phyloP scores from a whole-genome alignment of 371 early-diverging fungal species.

The Mucor piriformis region DNA sequence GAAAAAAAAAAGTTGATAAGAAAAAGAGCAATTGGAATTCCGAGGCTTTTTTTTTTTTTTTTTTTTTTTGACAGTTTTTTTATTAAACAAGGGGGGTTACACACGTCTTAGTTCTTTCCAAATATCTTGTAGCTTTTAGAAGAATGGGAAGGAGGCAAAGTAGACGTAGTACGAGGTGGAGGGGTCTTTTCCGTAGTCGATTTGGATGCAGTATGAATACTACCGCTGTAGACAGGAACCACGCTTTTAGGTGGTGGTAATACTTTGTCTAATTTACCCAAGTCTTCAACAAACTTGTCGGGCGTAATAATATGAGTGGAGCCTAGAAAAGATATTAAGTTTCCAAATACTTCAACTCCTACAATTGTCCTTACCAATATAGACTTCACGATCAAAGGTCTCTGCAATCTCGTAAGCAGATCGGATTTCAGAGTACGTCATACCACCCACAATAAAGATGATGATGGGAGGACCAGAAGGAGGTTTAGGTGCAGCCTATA shows the following conservation, averaged over 20 bases:
- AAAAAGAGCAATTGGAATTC: too few species aligned
- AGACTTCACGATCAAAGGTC: conserved; percentile 73
- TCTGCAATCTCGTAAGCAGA: conserved; percentile 81
- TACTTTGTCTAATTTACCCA: conserved; percentile 42
- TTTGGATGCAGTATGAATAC: conserved; percentile 15
- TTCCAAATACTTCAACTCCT: not conserved
- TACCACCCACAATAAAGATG: conserved; percentile 91
- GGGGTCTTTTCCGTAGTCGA: not conserved
- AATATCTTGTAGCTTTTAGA: conserved; percentile 23
- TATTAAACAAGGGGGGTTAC: too few species aligned
- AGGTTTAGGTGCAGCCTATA: conserved; percentile 48
- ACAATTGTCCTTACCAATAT: conserved; percentile 66
- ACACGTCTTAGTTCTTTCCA: conserved; percentile 18
- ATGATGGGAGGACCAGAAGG: conserved; percentile 57
- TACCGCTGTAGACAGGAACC: conserved; percentile 43
- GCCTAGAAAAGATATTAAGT: conserved; percentile 55
- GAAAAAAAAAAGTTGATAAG: too few species aligned
- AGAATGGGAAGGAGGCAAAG: not conserved
- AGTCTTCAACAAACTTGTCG: conserved; percentile 68
- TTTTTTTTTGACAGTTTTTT: too few species aligned
- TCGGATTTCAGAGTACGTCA: conserved; percentile 92
- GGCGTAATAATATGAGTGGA: conserved; percentile 85
- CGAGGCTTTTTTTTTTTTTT: too few species aligned
- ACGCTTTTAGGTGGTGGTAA: conserved; percentile 26
- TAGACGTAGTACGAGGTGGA: conserved; percentile 26